Base-by-base conservation (phyloP, 2,329 filamentous ascomycete genomes). In the Basipetospora chlamydospora region DNA sequence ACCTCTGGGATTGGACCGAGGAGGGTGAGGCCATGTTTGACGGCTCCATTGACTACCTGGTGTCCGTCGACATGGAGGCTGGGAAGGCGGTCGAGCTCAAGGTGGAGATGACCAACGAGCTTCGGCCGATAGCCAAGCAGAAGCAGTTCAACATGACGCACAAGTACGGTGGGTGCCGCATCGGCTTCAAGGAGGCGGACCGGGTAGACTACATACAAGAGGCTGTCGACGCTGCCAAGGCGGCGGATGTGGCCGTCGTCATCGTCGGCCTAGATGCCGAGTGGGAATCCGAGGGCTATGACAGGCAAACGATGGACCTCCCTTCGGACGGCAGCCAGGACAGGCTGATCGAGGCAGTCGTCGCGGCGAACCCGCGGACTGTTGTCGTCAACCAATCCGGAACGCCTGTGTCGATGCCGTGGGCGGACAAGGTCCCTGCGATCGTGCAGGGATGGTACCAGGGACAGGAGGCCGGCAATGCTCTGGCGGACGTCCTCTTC, bases 361-460 rank as follows among this genome's bases (percentile, higher is more conserved):
- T 74, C 13, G 61, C 63, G 12, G 74, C 69, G 4, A 83, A 82
- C 48, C 64, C 74, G 3, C 64, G 64, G 15, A 82, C 78, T 0
- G 64, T 81, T 12, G 74, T 85, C 0, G 68, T 84, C 13, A 76
- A 77, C 48, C 75, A 80, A 42, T 78, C 75, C 1, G 77, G 75
- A n/a, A 75, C 73, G 4, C 74, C 77, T 0, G 67, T 81, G 12
- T 66, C 68, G 2, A 76, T 82, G 75, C 77, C 78, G 12, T 86
- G 79, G 80, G 70, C 63, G 1, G 61, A 72, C 43, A 55, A 63
- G 16, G 74, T 79, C 3, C 70, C 77, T 3, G 70, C 76, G 2
- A 73, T 85, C 21, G 49, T 86, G 1, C 79, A 85, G 49, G 70
- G 80, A 73, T 82, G 77, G 77, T 82, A 80, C 45, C 74, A 76